A percentile compares a stretch with the other conserved stretches of the same genome.
phyloP scores from a whole-genome alignment of 1,284 basidiomycete species.

The Ustilago trichophora region DNA sequence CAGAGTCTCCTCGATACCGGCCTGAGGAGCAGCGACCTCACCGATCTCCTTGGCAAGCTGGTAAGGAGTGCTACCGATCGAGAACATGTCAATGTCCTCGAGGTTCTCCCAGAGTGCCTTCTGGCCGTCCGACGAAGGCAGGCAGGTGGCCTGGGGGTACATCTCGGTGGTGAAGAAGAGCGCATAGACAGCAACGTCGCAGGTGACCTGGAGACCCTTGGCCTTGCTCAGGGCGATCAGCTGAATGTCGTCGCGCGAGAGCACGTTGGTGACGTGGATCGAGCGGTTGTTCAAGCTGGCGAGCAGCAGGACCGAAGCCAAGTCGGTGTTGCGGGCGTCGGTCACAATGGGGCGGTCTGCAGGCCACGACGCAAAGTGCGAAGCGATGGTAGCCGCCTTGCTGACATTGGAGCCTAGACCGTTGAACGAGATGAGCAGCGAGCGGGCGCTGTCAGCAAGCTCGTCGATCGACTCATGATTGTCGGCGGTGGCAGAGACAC shows the following conservation, averaged over 20 bases:
- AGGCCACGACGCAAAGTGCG: conserved; percentile 92
- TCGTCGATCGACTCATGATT: conserved; percentile 47
- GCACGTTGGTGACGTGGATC: conserved; percentile 94
- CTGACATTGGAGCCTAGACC: conserved; percentile 49
- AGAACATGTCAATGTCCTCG: conserved; percentile 87
- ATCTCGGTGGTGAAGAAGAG: conserved; percentile 87
- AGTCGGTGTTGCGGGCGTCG: conserved; percentile 88
- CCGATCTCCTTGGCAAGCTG: conserved; percentile 77
- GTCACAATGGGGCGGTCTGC: conserved; percentile 90
- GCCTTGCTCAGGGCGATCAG: conserved; percentile 94
- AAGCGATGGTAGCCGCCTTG: conserved; percentile 73
- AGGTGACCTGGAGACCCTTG: conserved; percentile 92
- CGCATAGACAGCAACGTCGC: conserved; percentile 91
- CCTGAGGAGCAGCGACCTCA: conserved; percentile 75
- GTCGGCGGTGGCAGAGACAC: conserved; percentile 54
- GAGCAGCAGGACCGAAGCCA: conserved; percentile 90
- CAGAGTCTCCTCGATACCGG: conserved; percentile 87
- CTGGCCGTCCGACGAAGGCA: conserved; percentile 84
- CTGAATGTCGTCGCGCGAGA: conserved; percentile 84
- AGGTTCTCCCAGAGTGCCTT: conserved; percentile 86
- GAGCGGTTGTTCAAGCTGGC: conserved; percentile 89
- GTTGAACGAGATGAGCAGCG: conserved; percentile 60
- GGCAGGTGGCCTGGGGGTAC: conserved; percentile 70
- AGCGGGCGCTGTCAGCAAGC: conserved; percentile 57
- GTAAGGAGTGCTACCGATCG: conserved; percentile 85